These are phyloP conservation scores for Aurinia saxatilis DNA, from an alignment of 345 rosid genomes.

Conservation along the genomic window DNA sequence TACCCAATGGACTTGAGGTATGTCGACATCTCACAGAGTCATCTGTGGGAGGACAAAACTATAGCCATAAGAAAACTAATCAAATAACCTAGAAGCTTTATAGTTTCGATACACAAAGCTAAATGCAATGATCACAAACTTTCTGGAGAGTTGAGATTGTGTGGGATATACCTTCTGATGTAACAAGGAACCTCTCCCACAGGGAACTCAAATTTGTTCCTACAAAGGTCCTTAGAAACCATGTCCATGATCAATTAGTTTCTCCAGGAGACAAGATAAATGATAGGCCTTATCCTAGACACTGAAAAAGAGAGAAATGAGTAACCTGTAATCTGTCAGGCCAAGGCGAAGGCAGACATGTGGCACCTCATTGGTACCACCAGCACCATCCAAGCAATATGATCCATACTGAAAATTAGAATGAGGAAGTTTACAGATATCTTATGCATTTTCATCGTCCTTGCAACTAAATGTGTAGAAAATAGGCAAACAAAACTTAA, in stretches of 20 bases:
- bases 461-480: no score
- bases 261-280: not conserved
- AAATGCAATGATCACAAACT: not conserved
- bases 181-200: conserved; percentile 72
- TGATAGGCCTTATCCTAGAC: not conserved
- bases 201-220: conserved; percentile 80
- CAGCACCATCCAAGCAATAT: conserved; percentile 29
- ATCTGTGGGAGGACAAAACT: conserved; percentile 35
- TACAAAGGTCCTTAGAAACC: conserved; percentile 60
- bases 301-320: conserved; percentile 14
- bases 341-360: conserved; percentile 67
- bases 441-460: no score
- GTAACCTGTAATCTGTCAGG: conserved; percentile 75
- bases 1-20: conserved; percentile 79
- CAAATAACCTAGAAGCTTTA: not conserved
- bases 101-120: not conserved
- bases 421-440: not conserved
- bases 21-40: conserved; percentile 57
- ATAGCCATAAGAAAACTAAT: not conserved
- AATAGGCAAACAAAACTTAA: not conserved
- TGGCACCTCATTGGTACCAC: conserved; percentile 31
- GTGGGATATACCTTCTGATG: conserved; percentile 55
- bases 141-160: not conserved
- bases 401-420: conserved; percentile 67
- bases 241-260: conserved; percentile 11